phyloP scores from a whole-genome alignment of 306 rosid genomes.

The Hippophae gyantsensis region DNA sequence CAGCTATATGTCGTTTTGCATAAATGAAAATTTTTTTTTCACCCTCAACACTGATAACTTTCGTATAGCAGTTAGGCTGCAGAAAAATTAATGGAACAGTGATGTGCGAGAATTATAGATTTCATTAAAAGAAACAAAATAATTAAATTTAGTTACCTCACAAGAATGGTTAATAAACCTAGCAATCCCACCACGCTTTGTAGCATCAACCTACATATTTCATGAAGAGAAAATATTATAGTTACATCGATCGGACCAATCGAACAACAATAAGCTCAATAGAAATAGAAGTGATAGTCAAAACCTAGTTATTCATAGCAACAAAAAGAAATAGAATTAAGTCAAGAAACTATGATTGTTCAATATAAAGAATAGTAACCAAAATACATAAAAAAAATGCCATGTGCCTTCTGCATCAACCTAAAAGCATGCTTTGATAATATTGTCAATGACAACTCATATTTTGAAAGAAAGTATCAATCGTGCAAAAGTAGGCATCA shows the following conservation, averaged over 20 bases:
- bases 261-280: background rate
- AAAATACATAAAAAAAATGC: no score
- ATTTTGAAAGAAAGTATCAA: no score
- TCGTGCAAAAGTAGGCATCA: no score
- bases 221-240: constrained; percentile 17
- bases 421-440: no score
- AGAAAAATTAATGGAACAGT: constrained; percentile 20
- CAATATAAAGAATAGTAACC: no score
- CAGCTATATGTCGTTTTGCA: constrained; percentile 79
- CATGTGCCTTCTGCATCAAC: no score
- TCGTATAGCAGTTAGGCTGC: constrained; percentile 98
- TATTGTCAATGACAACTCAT: no score
- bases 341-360: no score
- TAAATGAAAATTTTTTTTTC: constrained; percentile 82
- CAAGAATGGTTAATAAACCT: constrained; percentile 94
- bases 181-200: constrained; percentile 94
- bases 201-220: constrained; percentile 83
- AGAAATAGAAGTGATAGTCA: background rate
- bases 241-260: background rate
- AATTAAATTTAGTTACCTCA: constrained; percentile 48
- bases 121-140: background rate
- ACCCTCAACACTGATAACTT: constrained; percentile 92
- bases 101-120: constrained; percentile 11
- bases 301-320: no score
- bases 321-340: no score